Conservation (phyloP, 306 rosid genomes). For the Pterocarpus macrocarpus region DNA sequence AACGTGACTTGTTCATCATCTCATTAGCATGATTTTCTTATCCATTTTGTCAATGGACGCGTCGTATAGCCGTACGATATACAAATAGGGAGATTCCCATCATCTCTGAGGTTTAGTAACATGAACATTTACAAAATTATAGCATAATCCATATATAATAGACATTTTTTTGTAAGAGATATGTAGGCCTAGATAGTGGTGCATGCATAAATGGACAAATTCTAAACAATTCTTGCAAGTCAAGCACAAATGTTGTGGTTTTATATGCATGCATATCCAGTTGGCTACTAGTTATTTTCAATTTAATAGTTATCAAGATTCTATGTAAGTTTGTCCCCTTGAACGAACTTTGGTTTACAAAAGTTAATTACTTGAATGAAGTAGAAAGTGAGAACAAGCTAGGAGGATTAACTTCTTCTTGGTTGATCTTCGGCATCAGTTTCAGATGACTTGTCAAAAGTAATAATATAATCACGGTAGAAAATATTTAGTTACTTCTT, state of each 20-base stretch:
- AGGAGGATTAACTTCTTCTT: background rate
- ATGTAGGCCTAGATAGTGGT: background rate
- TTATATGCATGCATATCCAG: background rate
- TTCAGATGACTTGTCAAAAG: background rate
- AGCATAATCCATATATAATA: background rate
- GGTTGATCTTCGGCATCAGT: background rate
- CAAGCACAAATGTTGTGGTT: background rate
- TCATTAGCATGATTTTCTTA: background rate
- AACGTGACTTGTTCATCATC: constrained; percentile 11
- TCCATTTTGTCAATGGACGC: constrained; percentile 13
- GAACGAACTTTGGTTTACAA: background rate
- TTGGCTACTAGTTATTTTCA: background rate
- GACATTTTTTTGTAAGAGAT: background rate
- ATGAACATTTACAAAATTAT: background rate
- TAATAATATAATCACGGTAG: background rate
- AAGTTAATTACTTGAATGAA: background rate
- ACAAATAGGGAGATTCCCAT: background rate
- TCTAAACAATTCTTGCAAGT: constrained; percentile 8
- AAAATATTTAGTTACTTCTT: too few species aligned
- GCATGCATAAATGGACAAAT: background rate
- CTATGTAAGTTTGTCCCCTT: background rate
- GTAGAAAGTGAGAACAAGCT: background rate
- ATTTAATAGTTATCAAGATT: background rate
- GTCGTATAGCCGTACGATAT: background rate
- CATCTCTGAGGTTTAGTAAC: background rate